Conservation (phyloP, 2,329 filamentous ascomycete species). For the Fusarium nygamai region DNA sequence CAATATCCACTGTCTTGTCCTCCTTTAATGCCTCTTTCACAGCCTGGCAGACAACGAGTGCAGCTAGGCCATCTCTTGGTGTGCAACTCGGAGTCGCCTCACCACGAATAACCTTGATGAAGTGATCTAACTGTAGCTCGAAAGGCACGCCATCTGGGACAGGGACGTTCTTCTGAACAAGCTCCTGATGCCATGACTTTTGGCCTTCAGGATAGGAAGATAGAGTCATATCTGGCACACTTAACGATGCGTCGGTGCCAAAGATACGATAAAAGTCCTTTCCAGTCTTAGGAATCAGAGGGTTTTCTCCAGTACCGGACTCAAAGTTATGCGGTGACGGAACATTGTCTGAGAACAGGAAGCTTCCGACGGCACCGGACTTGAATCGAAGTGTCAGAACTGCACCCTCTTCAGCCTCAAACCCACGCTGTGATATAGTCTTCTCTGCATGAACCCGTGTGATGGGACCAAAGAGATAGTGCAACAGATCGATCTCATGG, state of each 20-base stretch:
- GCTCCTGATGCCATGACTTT: conserved; percentile 54
- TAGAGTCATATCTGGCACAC: conserved; percentile 62
- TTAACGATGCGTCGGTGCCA: conserved; percentile 60
- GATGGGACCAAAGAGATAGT: conserved; percentile 65
- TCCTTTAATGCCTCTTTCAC: conserved; percentile 56
- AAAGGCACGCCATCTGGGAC: conserved; percentile 53
- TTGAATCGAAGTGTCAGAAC: conserved; percentile 63
- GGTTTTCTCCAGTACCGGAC: conserved; percentile 67
- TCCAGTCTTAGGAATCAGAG: conserved; percentile 55
- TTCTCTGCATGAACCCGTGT: conserved; percentile 60
- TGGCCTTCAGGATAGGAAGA: conserved; percentile 55
- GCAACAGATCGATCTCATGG: conserved; percentile 69
- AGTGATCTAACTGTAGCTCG: conserved; percentile 62
- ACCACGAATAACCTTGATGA: conserved; percentile 58
- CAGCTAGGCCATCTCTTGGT: conserved; percentile 59
- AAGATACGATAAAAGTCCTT: conserved; percentile 65
- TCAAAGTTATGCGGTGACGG: conserved; percentile 66
- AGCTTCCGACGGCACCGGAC: conserved; percentile 65
- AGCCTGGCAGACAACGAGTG: conserved; percentile 62
- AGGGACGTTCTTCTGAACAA: conserved; percentile 45
- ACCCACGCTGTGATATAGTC: conserved; percentile 54
- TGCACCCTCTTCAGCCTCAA: conserved; percentile 65
- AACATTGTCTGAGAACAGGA: conserved; percentile 63
- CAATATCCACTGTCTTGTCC: conserved; percentile 39
- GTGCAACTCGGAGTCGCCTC: conserved; percentile 57